A percentile compares a stretch with the other conserved stretches of the same genome.
These are phyloP conservation scores for Paraphoma sp. DNA, from an alignment of 2,329 filamentous ascomycete species.

Conservation along the genomic window DNA sequence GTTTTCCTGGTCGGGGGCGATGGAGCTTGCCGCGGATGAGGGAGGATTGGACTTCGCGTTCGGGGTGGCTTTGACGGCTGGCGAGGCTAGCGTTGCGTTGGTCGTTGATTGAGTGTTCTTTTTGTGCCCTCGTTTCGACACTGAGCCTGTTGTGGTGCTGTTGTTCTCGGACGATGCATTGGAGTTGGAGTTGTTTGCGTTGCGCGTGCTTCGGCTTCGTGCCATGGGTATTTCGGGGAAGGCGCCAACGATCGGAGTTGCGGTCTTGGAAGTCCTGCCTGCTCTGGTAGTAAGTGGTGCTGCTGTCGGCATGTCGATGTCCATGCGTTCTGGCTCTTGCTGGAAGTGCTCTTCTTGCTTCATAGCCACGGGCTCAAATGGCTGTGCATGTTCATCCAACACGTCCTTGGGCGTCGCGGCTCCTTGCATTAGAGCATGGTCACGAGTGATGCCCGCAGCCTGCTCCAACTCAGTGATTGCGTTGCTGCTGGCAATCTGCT, in stretches of 20 bases:
- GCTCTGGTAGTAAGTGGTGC: conserved; percentile 42
- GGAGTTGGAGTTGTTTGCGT: conserved; percentile 45
- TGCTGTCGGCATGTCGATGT: conserved; percentile 39
- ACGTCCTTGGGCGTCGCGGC: conserved; percentile 40
- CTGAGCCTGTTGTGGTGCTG: conserved; percentile 39
- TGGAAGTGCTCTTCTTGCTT: conserved; percentile 59
- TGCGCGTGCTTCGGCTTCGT: conserved; percentile 52
- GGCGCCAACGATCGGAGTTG: conserved; percentile 54
- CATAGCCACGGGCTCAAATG: conserved; percentile 58
- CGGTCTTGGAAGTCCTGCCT: conserved; percentile 55
- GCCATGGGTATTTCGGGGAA: conserved; percentile 53
- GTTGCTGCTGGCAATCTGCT: conserved; percentile 35
- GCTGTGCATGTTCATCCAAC: conserved; percentile 22
- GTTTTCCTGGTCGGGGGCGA: conserved; percentile 41
- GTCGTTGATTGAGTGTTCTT: conserved; percentile 33
- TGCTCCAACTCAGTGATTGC: conserved; percentile 42
- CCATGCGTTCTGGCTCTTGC: conserved; percentile 51
- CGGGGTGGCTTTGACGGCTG: conserved; percentile 31
- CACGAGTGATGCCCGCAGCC: conserved; percentile 32
- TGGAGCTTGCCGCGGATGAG: conserved; percentile 41
- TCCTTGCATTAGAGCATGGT: conserved; percentile 30
- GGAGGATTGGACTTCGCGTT: conserved; percentile 38
- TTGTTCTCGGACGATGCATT: conserved; percentile 50
- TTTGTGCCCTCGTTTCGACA: conserved; percentile 47
- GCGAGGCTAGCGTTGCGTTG: conserved; percentile 32